Evolutionary conservation across 2,329 filamentous ascomycete species (phyloP), one percentile per base, ranked within the genome.

Genomic region (Verticillium zaregamsianum): DNA sequence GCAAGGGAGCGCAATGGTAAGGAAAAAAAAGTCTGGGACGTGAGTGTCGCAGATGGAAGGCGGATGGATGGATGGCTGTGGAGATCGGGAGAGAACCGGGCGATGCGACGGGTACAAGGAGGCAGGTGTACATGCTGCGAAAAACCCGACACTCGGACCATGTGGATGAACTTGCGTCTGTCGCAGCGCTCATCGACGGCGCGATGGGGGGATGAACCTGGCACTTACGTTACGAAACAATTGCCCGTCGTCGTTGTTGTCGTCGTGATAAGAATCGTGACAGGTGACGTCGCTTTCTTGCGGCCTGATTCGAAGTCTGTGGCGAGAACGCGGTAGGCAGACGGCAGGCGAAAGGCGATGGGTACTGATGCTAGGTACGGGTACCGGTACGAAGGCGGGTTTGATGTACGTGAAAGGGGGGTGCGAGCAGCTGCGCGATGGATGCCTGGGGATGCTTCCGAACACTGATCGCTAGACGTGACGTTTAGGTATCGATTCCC

Each of bases 1-100:
- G 57, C 57, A 58, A 58, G 57, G 57, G 57, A 58, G 57, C 57
- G 33, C 20, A 52, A 52, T 52, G 45, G 11, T 23, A 52, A 52
- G 37, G 56, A 17, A 33, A 31, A 58, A 58, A 58, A 58, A 58
- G 57, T 58, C 37, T 58, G 57, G 57, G 57, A 32, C 57, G 25
- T n/a, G 45, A 58, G 57, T 58, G 57, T 58, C 57, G 57, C 57
- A 58, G 57, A 58, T 32, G 39, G 35, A 32, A 25, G 31, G 57
- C 37, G 57, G 25, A 40, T 32, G 57, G 39, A 33, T 58, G 57
- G 25, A 40, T 32, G 57, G 39, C 32, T 58, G 57, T 58, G 57
- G 57, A 20, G 57, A 40, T 58, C 57, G 37, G 57, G 39, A 58
- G 57, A 45, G 39, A 58, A 49, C 57, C 57, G 57, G 57, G 37